Percentiles rank a stretch among this genome's conserved stretches.
These are phyloP conservation scores for Chlamydomonas eustigma DNA, from an alignment of 139 green algal genomes.

Conservation along the genomic window DNA sequence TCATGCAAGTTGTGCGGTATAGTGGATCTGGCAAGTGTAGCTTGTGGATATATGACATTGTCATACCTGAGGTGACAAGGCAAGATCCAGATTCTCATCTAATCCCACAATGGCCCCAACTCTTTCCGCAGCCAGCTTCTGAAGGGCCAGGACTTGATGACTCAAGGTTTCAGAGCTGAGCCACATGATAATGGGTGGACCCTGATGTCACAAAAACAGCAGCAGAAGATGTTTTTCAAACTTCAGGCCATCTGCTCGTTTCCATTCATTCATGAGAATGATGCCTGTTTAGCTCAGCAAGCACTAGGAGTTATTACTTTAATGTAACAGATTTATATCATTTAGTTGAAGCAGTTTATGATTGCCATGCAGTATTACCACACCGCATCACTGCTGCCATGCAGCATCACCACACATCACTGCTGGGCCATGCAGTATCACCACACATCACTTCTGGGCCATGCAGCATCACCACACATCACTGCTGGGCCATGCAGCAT, in stretches of 20 bases:
- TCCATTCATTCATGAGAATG: neutral
- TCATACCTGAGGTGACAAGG: no score
- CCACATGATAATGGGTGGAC: neutral
- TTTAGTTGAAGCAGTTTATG: neutral
- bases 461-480: no score
- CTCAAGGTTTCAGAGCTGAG: neutral
- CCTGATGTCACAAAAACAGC: neutral
- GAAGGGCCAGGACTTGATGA: slow-evolving; percentile 1
- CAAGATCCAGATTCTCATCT: no score
- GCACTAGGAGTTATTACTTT: neutral
- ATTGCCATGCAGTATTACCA: neutral
- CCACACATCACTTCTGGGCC: no score
- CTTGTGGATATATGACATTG: no score
- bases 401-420: no score
- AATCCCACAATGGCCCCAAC: neutral
- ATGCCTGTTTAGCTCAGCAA: neutral
- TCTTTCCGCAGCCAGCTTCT: neutral
- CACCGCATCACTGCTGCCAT: neutral
- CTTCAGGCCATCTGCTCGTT: neutral
- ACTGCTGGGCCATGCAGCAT: no score
- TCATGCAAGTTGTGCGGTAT: no score
- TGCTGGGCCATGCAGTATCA: no score
- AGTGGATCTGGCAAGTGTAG: no score
- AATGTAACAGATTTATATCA: neutral
- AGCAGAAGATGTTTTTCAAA: neutral